Base-by-base conservation (phyloP, 768 basidiomycete genomes). In the Auricularia auricula-judae region DNA sequence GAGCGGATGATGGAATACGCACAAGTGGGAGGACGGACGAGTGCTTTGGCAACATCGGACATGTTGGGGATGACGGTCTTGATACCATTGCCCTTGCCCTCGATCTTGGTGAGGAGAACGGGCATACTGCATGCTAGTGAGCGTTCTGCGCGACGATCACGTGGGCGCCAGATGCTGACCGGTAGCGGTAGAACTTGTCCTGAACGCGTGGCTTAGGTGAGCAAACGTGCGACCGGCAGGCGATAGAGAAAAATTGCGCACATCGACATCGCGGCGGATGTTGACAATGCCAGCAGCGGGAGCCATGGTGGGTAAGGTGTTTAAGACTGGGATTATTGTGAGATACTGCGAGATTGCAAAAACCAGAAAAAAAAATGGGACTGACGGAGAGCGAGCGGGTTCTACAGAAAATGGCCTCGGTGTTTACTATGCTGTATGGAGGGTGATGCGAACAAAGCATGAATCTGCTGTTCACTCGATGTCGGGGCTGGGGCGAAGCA, bases 51-150 rank as follows among this genome's bases (percentile, higher is more conserved):
- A 68, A 99, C 89, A 76, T 98, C 97, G 66, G 92, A 85, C 93
- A 99, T 98, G 78, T 99, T 99, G 21, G 95, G 95, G 63, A 98
- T 79, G 72, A 99, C 95, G 58, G 97, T 99, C 81, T 99, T 99
- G 79, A 99, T 98, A 71, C 97, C 97, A 75, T 99, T 99, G 66
- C 97, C 97, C 76, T 94, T 95, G 71, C 97, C 97, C 79, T 99
- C 97, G 42, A 98, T 94, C 81, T 98, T 98, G 67, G 90, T 96
- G 68, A 85, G 82, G 67, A 99, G 84, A 65, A 94, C 74, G 64
- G 97, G 97, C 97, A 99, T 99, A 68, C 93, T 95, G 61, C 34
- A 34, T n/a, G 54, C 14, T 67, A 14, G 34, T 42, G 8, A 42
- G 39, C 39, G 36, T 29, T 59, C 21, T 18, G 23, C 62, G 29